Evolutionary conservation across 306 rosid genomes (phyloP), one percentile per base, ranked within the genome.

Genomic region (Fagus sylvatica): DNA sequence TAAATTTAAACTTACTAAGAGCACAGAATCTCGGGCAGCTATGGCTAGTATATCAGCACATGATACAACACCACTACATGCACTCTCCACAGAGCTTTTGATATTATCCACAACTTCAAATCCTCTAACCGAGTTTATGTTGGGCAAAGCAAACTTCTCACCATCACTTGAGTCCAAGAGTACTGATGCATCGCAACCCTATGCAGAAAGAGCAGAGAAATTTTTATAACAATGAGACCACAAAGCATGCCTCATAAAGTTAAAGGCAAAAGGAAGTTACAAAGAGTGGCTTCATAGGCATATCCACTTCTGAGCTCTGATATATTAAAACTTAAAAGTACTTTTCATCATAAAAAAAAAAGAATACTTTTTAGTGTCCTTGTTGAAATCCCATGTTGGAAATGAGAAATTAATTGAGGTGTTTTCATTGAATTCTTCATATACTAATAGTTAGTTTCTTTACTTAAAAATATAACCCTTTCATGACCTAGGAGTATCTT

Each of bases 181-280:
- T 56, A 94, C 4, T 22, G 97, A 94, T 51, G 79, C 98, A 78
- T 94, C 98, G 76, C 98, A 94, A 40, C 98, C 98, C 98, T 94
- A 77, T 19, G 4, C 36, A 62, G 7, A 11, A 34, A 30, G 10
- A 6, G 13, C 12, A 43, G 51, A 43, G 51, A 43, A 43, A 22
- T 22, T 7, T 7, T 9, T 10, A 7, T 43, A 43, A 10, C 51
- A 43, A 22, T 43, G 51, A 43, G 51, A 12, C 51, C 51, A 43
- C 10, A 7, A 43, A 43, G 51, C 10, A 22, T 43, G 51, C 13
- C 51, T 13, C 51, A 9, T 2, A 43, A 43, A 9, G 51, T 43
- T 43, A 43, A 9, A 43, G 51, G 10, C 12, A 43, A 43, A 9
- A 9, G 51, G 51, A 43, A 43, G 51, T 43, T 43, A 9, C 8